Base-by-base conservation (phyloP, 2,329 filamentous ascomycete species). In the Colletotrichum cereale region DNA sequence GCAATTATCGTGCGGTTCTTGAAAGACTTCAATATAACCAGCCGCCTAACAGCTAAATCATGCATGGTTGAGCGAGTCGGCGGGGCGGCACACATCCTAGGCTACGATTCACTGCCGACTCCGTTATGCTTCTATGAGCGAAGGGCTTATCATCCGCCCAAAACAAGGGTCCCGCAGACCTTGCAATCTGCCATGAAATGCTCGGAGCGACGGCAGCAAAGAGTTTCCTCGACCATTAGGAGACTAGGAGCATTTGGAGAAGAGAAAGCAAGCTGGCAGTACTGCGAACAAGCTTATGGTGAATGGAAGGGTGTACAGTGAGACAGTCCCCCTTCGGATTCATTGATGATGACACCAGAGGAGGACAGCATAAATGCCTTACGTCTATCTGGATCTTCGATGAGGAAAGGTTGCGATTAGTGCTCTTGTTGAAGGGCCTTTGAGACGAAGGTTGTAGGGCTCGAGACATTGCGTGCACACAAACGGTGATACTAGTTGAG, bases 1-100 rank as follows among this genome's bases (percentile, higher is more conserved):
- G 81, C 40, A 78, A 77, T 44, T 62, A 74, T 24, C 53, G 61
- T 14, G 67, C 70, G 16, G 67, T 66, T 34, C 40, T 72, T 16
- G 70, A 72, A 40, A 66, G 56, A 10, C 70, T 72, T 12, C 56
- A 69, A 61, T 48, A 58, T 16, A 63, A 73, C 48, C 60, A 57
- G 52, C 61, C 65, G 4, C 69, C 66, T 16, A 61, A 50, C 11
- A 50, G 56, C 50, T 71, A 62, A 21, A 48, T n/a, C 5, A 55
- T 5, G 36, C 12, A 34, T 47, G 21, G 18, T 53, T 44, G 40
- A 50, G 38, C 24, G 31, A 56, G 21, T 44, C 57, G 64, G 47
- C 16, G 40, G 31, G 50, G 58, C 29, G 42, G 47, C 42, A 60
- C 56, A 66, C 12, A 34, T n/a, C 12, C 38, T 57, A 3, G 34